Conservation (phyloP, 441 rosid genomes). For the Erodium chrysanthum region DNA sequence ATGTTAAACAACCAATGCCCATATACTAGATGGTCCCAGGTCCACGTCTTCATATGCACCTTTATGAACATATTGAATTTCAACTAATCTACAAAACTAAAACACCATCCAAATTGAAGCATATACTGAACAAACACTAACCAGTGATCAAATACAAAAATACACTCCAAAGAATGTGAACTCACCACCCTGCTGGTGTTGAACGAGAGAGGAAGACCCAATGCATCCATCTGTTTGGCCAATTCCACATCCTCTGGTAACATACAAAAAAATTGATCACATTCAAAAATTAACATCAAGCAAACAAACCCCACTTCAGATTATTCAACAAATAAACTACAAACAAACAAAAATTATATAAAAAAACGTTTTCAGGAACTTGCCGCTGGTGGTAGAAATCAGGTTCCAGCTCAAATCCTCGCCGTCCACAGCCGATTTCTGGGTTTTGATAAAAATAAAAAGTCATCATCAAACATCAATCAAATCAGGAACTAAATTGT, state of each 20-base stretch:
- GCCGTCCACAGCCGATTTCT: slow-evolving; percentile 22
- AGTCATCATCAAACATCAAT: not conserved
- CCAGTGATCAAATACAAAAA: not conserved
- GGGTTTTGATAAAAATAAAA: slow-evolving; percentile 12
- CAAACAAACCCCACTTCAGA: not conserved
- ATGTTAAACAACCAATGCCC: not conserved
- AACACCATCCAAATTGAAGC: not conserved
- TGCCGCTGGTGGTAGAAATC: slow-evolving; percentile 23
- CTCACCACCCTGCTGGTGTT: slow-evolving; percentile 55
- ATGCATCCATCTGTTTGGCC: slow-evolving; percentile 43
- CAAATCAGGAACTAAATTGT: not conserved
- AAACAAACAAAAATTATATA: slow-evolving; percentile 9
- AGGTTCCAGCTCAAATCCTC: slow-evolving; percentile 19
- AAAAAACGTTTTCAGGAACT: slow-evolving; percentile 18
- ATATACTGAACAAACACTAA: too few relatives aligned
- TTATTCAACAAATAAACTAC: not conserved
- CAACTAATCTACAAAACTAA: not conserved
- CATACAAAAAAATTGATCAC: not conserved
- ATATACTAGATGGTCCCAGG: not conserved
- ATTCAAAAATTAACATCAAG: not conserved
- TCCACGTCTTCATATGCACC: not conserved
- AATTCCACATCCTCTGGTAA: slow-evolving; percentile 37
- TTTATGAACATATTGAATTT: not conserved
- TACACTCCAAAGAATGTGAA: not conserved
- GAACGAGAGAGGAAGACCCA: slow-evolving; percentile 76